These are phyloP conservation scores for Aspergillus sp. DNA, from an alignment of 2,329 filamentous ascomycete genomes.

Conservation along the genomic window DNA sequence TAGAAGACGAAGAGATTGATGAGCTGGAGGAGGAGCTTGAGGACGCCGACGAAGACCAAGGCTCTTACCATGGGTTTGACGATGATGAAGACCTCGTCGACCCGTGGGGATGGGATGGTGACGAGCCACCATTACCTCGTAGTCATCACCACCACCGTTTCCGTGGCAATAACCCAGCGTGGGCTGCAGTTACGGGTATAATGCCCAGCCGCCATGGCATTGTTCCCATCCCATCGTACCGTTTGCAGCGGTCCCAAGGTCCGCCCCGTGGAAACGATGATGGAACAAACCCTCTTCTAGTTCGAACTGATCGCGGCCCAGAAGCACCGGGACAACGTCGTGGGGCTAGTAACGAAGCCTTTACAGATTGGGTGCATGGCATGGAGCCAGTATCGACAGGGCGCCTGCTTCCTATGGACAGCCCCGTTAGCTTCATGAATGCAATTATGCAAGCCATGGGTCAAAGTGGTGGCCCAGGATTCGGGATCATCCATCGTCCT, in stretches of 20 bases:
- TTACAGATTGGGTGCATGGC: constrained; percentile 55
- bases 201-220: constrained; percentile 53
- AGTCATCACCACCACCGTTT: constrained; percentile 54
- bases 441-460: constrained; percentile 57
- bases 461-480: constrained; percentile 40
- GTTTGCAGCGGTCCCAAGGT: constrained; percentile 43
- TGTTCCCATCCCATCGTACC: constrained; percentile 43
- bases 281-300: constrained; percentile 81
- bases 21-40: constrained; percentile 48
- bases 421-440: constrained; percentile 57
- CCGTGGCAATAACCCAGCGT: constrained; percentile 59
- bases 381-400: constrained; percentile 49
- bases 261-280: constrained; percentile 68
- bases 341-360: constrained; percentile 39
- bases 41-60: constrained; percentile 46
- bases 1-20: constrained; percentile 58
- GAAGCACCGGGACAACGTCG: constrained; percentile 37
- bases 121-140: constrained; percentile 50
- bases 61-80: constrained; percentile 41
- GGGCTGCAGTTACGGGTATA: constrained; percentile 62
- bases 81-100: constrained; percentile 40
- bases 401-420: constrained; percentile 47
- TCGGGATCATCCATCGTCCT: constrained; percentile 45
- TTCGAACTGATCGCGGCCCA: constrained; percentile 52
- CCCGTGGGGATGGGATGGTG: constrained; percentile 53